phyloP scores from a whole-genome alignment of 2,329 filamentous ascomycete species.

The Drechmeria coniospora region DNA sequence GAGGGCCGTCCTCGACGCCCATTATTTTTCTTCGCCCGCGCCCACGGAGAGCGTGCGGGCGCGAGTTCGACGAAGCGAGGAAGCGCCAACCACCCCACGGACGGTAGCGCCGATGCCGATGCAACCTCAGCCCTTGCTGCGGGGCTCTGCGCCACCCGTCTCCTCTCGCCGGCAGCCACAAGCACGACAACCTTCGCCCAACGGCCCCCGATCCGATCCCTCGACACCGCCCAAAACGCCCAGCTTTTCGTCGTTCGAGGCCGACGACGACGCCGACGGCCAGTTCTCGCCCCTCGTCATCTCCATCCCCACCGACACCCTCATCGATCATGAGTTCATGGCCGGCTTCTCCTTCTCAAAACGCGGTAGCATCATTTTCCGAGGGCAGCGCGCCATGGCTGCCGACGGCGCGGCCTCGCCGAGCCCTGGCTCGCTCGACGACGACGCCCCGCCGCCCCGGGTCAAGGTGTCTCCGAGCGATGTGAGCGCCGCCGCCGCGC shows the following conservation, averaged over 20 bases:
- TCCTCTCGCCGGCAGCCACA: slow-evolving; percentile 7
- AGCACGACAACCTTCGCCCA: slow-evolving; percentile 1
- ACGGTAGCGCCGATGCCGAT: slow-evolving; percentile 7
- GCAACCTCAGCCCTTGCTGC: slow-evolving; percentile 9
- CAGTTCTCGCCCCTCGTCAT: slow-evolving; percentile 38
- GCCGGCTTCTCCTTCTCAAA: slow-evolving; percentile 44
- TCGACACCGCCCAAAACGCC: slow-evolving; percentile 4
- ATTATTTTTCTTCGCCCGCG: no score
- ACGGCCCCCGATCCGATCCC: slow-evolving; percentile 5
- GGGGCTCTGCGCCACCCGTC: slow-evolving; percentile 10
- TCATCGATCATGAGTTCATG: slow-evolving; percentile 44
- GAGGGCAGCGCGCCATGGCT: slow-evolving; percentile 23
- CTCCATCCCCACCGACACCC: slow-evolving; percentile 37
- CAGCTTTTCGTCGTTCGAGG: slow-evolving; percentile 9
- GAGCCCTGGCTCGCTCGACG: slow-evolving; percentile 4
- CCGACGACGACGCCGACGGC: slow-evolving; percentile 13
- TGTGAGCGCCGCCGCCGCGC: not conserved
- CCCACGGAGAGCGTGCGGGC: no score
- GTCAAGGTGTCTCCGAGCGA: slow-evolving; percentile 3
- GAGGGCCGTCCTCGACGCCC: no score
- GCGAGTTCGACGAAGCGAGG: no score
- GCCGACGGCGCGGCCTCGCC: slow-evolving; percentile 8
- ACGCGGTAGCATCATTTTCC: slow-evolving; percentile 47
- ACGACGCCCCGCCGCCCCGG: slow-evolving; percentile 7
- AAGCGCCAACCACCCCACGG: no score